These are phyloP conservation scores for Leishmania gerbilli DNA, from an alignment of 208 protist species.

Conservation along the genomic window DNA sequence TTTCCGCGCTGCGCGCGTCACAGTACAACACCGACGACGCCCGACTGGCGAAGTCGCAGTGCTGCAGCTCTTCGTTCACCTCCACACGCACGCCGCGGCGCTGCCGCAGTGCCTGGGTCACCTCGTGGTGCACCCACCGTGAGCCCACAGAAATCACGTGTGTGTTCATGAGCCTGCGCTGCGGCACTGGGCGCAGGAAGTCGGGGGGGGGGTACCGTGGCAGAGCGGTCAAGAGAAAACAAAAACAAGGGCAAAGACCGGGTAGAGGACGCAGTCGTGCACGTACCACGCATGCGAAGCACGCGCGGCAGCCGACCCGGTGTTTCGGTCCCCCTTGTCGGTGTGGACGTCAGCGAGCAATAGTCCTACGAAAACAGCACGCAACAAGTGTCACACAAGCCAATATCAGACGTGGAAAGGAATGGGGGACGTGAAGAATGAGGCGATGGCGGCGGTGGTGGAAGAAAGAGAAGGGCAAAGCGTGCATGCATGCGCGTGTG, in stretches of 20 bases:
- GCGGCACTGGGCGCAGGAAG: too few species aligned
- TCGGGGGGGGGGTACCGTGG: background rate
- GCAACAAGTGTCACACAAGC: background rate
- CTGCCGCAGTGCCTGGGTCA: conserved; percentile 24
- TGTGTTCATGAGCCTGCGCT: conserved; percentile 5
- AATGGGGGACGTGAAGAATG: background rate
- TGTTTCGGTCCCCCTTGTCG: background rate
- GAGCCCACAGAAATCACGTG: conserved; percentile 19
- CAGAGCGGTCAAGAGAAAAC: background rate
- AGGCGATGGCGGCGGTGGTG: background rate
- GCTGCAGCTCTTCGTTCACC: conserved; percentile 17
- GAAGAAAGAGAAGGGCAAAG: background rate
- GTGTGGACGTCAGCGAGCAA: background rate
- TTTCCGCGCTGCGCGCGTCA: conserved; percentile 14
- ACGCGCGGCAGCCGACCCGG: too few species aligned
- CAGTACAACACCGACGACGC: conserved; percentile 29
- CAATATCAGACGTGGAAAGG: background rate
- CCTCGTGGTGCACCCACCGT: conserved; percentile 17
- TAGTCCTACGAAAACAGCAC: background rate
- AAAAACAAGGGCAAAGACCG: background rate
- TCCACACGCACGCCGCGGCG: conserved; percentile 24
- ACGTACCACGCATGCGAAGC: background rate
- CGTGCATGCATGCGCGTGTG: background rate
- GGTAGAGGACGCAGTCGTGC: background rate
- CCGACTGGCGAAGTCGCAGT: conserved; percentile 31